Conservation (phyloP, 1,284 basidiomycete genomes). For the Microstroma glucosiphilum region DNA sequence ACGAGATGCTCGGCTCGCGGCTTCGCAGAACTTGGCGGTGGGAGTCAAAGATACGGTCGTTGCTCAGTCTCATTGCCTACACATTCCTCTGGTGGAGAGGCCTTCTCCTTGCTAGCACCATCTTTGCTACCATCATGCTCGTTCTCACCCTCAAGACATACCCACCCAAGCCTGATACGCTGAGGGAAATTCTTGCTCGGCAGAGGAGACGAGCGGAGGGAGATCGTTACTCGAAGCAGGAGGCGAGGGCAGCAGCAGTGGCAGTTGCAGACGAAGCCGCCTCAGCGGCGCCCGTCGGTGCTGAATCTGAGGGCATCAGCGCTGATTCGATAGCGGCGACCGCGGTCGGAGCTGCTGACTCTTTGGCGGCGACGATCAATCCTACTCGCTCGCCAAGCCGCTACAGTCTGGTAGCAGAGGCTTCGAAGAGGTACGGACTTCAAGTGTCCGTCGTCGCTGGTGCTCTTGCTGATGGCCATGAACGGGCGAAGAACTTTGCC, state of each 20-base stretch:
- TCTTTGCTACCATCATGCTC: slow-evolving; percentile 17
- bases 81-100: slow-evolving; percentile 23
- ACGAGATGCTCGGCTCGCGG: slow-evolving; percentile 14
- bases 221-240: background rate
- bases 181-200: slow-evolving; percentile 8
- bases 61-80: slow-evolving; percentile 18
- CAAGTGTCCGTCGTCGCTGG: slow-evolving; percentile 17
- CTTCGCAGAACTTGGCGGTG: slow-evolving; percentile 21
- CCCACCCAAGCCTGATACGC: slow-evolving; percentile 14
- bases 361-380: background rate
- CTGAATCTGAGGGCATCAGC: background rate
- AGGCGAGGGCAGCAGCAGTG: slow-evolving; percentile 6
- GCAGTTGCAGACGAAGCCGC: background rate
- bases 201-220: slow-evolving; percentile 9
- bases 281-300: background rate
- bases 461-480: slow-evolving; percentile 18
- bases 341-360: background rate
- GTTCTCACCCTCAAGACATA: slow-evolving; percentile 16
- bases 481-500: slow-evolving; percentile 26
- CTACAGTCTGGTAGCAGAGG: slow-evolving; percentile 11
- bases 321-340: too few relatives aligned
- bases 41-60: slow-evolving; percentile 19
- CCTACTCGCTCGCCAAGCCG: background rate
- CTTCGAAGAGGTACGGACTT: slow-evolving; percentile 16
- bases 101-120: slow-evolving; percentile 13